Evolutionary conservation across 306 rosid genomes (phyloP).

Genomic region (Rosa chinensis): DNA sequence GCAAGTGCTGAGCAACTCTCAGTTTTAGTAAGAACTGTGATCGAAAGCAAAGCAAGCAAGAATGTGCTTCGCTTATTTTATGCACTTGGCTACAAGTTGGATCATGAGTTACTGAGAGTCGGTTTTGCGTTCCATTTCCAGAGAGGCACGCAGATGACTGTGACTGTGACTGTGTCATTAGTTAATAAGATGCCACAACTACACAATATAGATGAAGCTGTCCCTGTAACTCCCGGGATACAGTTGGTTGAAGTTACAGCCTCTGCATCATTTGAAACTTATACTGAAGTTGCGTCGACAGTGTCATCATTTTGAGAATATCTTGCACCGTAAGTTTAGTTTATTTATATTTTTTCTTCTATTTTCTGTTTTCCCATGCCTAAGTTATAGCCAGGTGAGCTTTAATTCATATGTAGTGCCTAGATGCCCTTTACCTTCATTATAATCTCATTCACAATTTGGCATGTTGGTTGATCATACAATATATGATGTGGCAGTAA

Average conservation of each 20-base stretch:
- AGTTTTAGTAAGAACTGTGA: slow-evolving; percentile 80
- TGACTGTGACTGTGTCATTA: slow-evolving; percentile 74
- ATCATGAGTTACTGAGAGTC: slow-evolving; percentile 81
- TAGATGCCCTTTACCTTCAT: background rate
- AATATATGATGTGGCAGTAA: background rate
- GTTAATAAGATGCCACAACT: slow-evolving; percentile 87
- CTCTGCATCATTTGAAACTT: slow-evolving; percentile 80
- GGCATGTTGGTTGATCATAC: background rate
- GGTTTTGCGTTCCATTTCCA: slow-evolving; percentile 76
- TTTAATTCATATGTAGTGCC: background rate
- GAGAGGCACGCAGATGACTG: slow-evolving; percentile 72
- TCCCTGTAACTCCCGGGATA: slow-evolving; percentile 86
- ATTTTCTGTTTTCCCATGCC: background rate
- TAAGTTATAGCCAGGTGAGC: background rate
- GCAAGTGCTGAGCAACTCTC: slow-evolving; percentile 97
- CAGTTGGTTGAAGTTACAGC: slow-evolving; percentile 97
- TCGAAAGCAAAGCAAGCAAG: slow-evolving; percentile 88
- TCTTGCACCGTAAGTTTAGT: slow-evolving; percentile 88
- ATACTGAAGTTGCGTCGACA: slow-evolving; percentile 66
- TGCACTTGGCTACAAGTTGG: slow-evolving; percentile 87
- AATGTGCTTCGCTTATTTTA: slow-evolving; percentile 80
- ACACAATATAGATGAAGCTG: slow-evolving; percentile 87
- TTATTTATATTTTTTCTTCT: slow-evolving; percentile 6
- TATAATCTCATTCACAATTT: background rate
- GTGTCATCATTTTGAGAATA: slow-evolving; percentile 86